A percentile compares a stretch with the other conserved stretches of the same genome.
These are phyloP conservation scores for Boletus subcaerulescens DNA, from an alignment of 768 basidiomycete genomes.

Conservation along the genomic window DNA sequence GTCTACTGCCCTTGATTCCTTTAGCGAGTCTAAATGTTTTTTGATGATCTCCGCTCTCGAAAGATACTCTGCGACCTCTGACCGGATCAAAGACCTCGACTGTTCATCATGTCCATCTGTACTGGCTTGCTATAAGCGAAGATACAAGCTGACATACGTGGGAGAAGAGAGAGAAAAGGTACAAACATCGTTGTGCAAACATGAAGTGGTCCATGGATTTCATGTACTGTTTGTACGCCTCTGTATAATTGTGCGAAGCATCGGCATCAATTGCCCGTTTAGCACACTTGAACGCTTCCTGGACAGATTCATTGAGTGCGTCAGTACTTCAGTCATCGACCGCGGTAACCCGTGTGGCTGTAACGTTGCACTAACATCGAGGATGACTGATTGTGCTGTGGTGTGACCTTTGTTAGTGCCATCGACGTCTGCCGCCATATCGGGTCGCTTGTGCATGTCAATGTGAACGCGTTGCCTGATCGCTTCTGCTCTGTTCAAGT, in stretches of 20 bases:
- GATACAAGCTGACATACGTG: not conserved
- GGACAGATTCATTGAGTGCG: not conserved
- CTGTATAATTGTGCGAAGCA: conserved; percentile 81
- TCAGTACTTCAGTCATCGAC: not conserved
- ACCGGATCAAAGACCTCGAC: conserved; percentile 75
- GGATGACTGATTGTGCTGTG: conserved; percentile 9
- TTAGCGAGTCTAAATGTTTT: conserved; percentile 51
- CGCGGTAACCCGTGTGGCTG: not conserved
- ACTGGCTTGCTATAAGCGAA: conserved; percentile 6
- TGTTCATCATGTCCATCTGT: conserved; percentile 84
- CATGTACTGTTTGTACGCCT: conserved; percentile 91
- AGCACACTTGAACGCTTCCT: conserved; percentile 84
- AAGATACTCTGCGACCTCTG: conserved; percentile 87
- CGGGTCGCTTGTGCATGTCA: not conserved
- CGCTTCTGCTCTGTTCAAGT: conserved; percentile 16
- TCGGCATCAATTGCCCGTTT: conserved; percentile 90
- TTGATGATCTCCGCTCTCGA: conserved; percentile 88
- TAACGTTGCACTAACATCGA: conserved; percentile 11
- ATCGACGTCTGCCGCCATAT: not conserved
- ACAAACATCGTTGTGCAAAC: conserved; percentile 86
- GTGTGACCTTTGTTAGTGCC: not conserved
- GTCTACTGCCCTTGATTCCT: not conserved
- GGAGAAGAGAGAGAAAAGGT: not conserved
- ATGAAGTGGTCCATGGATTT: conserved; percentile 96
- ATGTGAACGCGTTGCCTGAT: not conserved